Percentiles rank a stretch among this genome's conserved stretches.
Evolutionary conservation across 768 basidiomycete genomes (phyloP).

Genomic region (Tephrocybe sp.): DNA sequence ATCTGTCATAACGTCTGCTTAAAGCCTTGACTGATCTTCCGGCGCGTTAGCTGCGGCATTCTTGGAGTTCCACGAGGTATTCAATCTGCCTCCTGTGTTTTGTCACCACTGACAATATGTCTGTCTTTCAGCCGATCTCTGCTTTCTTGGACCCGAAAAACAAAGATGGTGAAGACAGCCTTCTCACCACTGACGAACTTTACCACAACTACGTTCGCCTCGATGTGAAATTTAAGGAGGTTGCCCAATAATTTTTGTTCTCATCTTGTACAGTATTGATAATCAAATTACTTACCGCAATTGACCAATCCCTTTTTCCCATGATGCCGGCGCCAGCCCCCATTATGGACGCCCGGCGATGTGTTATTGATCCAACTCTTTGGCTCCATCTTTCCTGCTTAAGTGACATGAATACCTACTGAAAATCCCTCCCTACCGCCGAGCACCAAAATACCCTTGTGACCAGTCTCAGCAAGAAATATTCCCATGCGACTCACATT

Average conservation of each 20-base stretch:
- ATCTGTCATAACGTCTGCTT: neutral
- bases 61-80: slow-evolving; percentile 66
- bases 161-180: slow-evolving; percentile 57
- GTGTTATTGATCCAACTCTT: no score
- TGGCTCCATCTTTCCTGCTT: no score
- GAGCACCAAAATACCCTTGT: neutral
- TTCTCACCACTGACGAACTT: slow-evolving; percentile 66
- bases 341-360: no score
- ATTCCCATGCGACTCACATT: neutral
- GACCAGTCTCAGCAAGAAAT: neutral
- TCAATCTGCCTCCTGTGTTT: slow-evolving; percentile 5
- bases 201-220: slow-evolving; percentile 70
- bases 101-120: slow-evolving; percentile 6
- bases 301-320: neutral
- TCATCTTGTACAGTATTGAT: neutral
- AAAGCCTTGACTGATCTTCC: slow-evolving; percentile 6
- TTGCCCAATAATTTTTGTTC: slow-evolving; percentile 4
- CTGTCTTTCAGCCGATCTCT: slow-evolving; percentile 45
- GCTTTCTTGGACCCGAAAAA: slow-evolving; percentile 61
- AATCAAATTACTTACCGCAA: neutral
- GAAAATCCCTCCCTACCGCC: no score
- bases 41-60: slow-evolving; percentile 52
- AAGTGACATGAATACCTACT: no score
- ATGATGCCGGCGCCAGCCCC: no score
- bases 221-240: slow-evolving; percentile 41